Evolutionary conservation across 495 filamentous ascomycete genomes (phyloP).

Genomic region (Penicillium ochrochloron): DNA sequence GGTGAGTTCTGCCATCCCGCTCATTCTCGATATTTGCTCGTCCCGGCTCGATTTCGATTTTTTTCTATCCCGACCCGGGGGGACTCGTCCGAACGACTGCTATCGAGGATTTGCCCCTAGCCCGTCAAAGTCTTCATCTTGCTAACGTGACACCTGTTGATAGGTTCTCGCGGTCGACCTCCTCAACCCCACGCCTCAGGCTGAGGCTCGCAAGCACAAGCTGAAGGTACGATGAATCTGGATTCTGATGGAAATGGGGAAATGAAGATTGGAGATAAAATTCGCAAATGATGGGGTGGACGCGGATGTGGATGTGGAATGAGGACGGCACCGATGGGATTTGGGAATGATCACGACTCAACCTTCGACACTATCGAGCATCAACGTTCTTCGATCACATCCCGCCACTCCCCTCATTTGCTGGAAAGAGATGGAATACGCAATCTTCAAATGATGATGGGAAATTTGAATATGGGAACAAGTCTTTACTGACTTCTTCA

Average conservation of each 20-base stretch:
- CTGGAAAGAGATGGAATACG: conserved; percentile 6
- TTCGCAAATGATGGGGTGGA: conserved; percentile 3
- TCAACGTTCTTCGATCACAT: neutral
- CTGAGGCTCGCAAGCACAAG: conserved; percentile 99
- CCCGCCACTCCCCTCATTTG: neutral
- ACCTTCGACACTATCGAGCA: conserved; percentile 14
- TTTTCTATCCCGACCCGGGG: neutral
- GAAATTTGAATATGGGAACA: neutral
- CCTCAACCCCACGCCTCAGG: conserved; percentile 93
- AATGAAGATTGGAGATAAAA: conserved; percentile 18
- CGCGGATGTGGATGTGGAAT: conserved; percentile 11
- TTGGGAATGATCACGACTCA: neutral
- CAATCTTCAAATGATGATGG: neutral
- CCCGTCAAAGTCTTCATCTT: conserved; percentile 9
- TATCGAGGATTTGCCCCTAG: neutral
- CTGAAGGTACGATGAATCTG: conserved; percentile 77
- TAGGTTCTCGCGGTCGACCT: conserved; percentile 99
- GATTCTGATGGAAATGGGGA: conserved; percentile 17
- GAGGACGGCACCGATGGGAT: conserved; percentile 1
- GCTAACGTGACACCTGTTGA: conserved; percentile 28
- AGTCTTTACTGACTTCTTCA: conserved; percentile 5
- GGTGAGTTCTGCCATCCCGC: conserved; percentile 38
- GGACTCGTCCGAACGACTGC: neutral
- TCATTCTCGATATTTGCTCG: conserved; percentile 7
- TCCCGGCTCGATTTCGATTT: neutral